Conservation (phyloP, 208 protist species). For the Acanthamoeba castellanii region DNA sequence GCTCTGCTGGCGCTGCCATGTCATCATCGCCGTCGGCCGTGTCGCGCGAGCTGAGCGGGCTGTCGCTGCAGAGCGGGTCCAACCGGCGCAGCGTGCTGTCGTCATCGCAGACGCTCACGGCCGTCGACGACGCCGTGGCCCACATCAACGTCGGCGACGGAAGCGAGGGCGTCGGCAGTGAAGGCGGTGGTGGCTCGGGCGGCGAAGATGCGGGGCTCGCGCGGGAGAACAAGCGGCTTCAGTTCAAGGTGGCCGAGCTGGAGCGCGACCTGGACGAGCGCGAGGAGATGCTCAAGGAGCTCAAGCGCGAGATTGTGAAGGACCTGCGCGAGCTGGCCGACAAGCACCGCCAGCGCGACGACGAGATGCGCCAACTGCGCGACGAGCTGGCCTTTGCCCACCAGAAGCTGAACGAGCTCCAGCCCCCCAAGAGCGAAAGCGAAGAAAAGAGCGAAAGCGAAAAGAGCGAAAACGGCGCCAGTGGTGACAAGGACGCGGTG, state of each 20-base stretch:
- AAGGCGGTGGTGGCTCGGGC: not conserved
- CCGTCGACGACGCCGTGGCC: not conserved
- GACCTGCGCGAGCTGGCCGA: not conserved
- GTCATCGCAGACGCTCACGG: conserved; percentile 8
- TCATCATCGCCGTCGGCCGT: not conserved
- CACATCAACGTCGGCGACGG: not conserved
- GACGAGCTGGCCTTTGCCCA: conserved; percentile 17
- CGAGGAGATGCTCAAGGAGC: not conserved
- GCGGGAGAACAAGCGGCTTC: not conserved
- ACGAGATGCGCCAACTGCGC: conserved; percentile 34
- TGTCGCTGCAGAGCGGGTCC: conserved; percentile 39
- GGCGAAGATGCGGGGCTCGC: not conserved
- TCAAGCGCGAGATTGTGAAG: conserved; percentile 19
- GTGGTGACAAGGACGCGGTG: no score
- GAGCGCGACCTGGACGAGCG: conserved; percentile 19
- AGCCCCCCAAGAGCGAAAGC: not conserved
- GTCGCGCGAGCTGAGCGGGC: conserved; percentile 10
- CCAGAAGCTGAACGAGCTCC: conserved; percentile 7
- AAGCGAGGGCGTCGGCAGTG: not conserved
- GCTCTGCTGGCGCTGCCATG: no score
- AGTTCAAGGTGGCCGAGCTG: conserved; percentile 16
- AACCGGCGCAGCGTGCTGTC: conserved; percentile 16
- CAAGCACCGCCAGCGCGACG: conserved; percentile 36
- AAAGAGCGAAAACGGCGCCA: not conserved
- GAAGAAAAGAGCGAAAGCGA: not conserved